A percentile compares a stretch with the other conserved stretches of the same genome.
phyloP scores from a whole-genome alignment of 441 rosid species.

The Erysimum pusillum region DNA sequence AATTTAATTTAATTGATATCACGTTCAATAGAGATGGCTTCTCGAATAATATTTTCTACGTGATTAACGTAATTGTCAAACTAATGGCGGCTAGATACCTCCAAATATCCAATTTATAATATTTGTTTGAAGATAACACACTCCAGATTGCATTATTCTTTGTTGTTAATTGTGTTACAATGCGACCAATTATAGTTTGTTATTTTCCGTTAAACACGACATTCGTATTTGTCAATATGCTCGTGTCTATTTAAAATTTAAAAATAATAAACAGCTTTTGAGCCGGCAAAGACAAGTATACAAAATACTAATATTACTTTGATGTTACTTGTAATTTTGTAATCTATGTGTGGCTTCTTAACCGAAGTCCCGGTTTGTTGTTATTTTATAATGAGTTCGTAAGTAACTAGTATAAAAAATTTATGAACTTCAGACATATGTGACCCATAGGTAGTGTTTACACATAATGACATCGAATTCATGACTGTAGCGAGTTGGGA shows the following conservation, averaged over 20 bases:
- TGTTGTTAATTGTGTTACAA: background rate
- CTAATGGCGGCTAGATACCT: constrained; percentile 38
- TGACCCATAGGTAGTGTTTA: too few relatives aligned
- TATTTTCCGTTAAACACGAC: background rate
- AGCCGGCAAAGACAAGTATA: background rate
- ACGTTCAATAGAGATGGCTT: constrained; percentile 47
- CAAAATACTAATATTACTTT: background rate
- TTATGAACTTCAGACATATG: too few relatives aligned
- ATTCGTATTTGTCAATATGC: constrained; percentile 20
- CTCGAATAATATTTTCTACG: constrained; percentile 3
- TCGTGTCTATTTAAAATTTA: background rate
- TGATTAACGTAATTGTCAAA: constrained; percentile 41
- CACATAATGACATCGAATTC: too few relatives aligned
- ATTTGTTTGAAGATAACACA: constrained; percentile 2
- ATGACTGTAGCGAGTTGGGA: too few relatives aligned
- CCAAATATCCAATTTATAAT: constrained; percentile 7
- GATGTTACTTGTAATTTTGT: background rate
- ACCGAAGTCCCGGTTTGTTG: background rate
- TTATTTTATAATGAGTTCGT: too few relatives aligned
- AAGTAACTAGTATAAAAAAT: too few relatives aligned
- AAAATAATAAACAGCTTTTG: background rate
- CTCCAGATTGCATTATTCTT: background rate
- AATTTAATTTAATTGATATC: constrained; percentile 7
- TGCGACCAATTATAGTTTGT: background rate
- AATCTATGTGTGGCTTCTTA: background rate